Base-by-base conservation (phyloP, 805 yeast species). In the Kodamaea jinghongensis region DNA sequence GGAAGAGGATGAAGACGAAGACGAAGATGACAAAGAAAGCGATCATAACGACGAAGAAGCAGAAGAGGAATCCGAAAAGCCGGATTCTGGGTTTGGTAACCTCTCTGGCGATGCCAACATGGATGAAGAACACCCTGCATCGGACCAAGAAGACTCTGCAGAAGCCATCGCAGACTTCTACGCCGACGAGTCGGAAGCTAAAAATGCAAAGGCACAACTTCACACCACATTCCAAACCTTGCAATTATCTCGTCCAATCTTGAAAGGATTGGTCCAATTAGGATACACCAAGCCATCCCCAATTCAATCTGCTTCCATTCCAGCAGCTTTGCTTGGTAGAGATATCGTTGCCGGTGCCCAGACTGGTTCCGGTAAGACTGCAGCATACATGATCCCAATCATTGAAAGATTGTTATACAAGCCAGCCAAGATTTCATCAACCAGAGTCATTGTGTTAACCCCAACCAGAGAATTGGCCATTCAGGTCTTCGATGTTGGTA, bases 331-430 rank as follows among this genome's bases (percentile, higher is more conserved):
- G 29, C 60, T 86, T 46, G 99, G 99, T 54, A 91, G 87, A 58
- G 99, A 93, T 64, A 80, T 93, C 37, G 96, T 93, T 54, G 99
- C 98, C 12, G 98, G 98, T 71, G 99, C 99, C 26, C 96, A 87
- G 16, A 93, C 99, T 4, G 99, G 99, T 70, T 91, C 98, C 14
- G 99, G 99, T 76, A 93, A 93, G 62, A 93, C 99, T 16, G 99
- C 97, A 2, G 99, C 99, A 1, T 93, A 88, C 60, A 82, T 93
- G 83, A 85, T 93, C 40, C 99, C 99, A 10, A 87, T 90, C 32
- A 79, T 93, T 45, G 99, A 93, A 66, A 81, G 99, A 65, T 71
- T 93, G 26, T 66, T 93, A 22, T 91, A 83, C 65, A 86, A 93
- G 52, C 96, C 98, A 9, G 74, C 86, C 39, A 86, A 86, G 54